These are phyloP conservation scores for Adansonia grandidieri DNA, from an alignment of 441 rosid genomes.

Conservation along the genomic window DNA sequence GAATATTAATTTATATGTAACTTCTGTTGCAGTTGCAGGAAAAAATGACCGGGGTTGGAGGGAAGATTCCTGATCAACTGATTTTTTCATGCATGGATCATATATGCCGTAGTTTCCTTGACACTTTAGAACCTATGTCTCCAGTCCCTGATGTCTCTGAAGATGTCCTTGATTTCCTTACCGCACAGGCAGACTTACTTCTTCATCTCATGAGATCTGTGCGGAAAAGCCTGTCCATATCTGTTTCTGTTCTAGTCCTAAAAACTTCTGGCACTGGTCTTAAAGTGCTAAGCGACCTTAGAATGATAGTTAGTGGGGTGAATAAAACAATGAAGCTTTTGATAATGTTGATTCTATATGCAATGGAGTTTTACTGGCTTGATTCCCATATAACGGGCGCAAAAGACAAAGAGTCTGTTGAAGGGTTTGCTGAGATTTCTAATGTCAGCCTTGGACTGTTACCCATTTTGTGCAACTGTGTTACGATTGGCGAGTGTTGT, in stretches of 20 bases:
- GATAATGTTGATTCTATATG: conserved; percentile 63
- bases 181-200: conserved; percentile 73
- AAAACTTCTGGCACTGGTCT: conserved; percentile 69
- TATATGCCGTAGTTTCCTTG: conserved; percentile 47
- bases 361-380: conserved; percentile 49
- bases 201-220: conserved; percentile 60
- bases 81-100: conserved; percentile 56
- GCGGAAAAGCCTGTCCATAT: conserved; percentile 42
- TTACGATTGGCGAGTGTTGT: conserved; percentile 54
- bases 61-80: conserved; percentile 56
- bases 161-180: conserved; percentile 60
- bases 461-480: conserved; percentile 74
- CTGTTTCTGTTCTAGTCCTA: conserved; percentile 57
- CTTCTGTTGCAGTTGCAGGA: conserved; percentile 51
- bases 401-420: conserved; percentile 46
- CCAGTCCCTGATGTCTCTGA: conserved; percentile 52
- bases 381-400: conserved; percentile 33
- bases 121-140: conserved; percentile 50
- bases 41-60: conserved; percentile 39
- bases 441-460: conserved; percentile 68
- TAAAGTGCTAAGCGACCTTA: conserved; percentile 58
- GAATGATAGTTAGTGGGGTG: conserved; percentile 48
- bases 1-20: conserved; percentile 26
- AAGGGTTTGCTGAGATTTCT: conserved; percentile 66
- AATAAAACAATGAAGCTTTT: conserved; percentile 58